Conservation (phyloP, 2,329 filamentous ascomycete genomes). For the Lecanicillium sp. region DNA sequence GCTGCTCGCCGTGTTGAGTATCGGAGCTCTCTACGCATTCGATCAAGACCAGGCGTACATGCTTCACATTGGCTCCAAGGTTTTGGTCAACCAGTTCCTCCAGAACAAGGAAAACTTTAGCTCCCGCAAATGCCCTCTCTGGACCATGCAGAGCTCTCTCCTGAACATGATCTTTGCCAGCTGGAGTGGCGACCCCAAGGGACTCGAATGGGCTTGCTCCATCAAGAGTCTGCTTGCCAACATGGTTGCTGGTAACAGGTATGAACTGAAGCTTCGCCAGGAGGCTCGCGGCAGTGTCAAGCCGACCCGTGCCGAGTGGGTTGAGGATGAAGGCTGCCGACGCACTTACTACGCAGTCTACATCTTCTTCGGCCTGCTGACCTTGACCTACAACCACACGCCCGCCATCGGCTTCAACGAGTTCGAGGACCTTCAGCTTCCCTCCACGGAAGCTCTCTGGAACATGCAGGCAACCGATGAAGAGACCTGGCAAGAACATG, state of each 20-base stretch:
- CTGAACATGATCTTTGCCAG: slow-evolving; percentile 99
- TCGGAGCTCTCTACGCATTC: slow-evolving; percentile 93
- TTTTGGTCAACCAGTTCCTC: slow-evolving; percentile 92
- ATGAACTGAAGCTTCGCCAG: slow-evolving; percentile 88
- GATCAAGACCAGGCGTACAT: slow-evolving; percentile 96
- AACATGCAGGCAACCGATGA: slow-evolving; percentile 76
- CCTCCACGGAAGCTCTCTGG: slow-evolving; percentile 91
- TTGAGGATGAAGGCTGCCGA: slow-evolving; percentile 92
- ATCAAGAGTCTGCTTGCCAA: slow-evolving; percentile 97
- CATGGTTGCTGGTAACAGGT: slow-evolving; percentile 96
- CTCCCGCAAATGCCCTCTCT: slow-evolving; percentile 91
- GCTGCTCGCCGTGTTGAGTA: slow-evolving; percentile 83
- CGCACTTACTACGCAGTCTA: slow-evolving; percentile 98
- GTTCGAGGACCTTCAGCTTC: slow-evolving; percentile 86
- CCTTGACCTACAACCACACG: slow-evolving; percentile 94
- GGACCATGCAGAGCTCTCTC: slow-evolving; percentile 96
- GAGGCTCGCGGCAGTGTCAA: slow-evolving; percentile 72
- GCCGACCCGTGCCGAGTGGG: slow-evolving; percentile 83
- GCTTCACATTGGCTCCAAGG: slow-evolving; percentile 94
- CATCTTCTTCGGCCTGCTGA: slow-evolving; percentile 95
- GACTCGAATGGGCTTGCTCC: slow-evolving; percentile 96
- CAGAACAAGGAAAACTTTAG: slow-evolving; percentile 99
- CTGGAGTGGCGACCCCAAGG: slow-evolving; percentile 97
- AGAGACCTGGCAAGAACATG: slow-evolving; percentile 72
- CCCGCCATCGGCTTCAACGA: slow-evolving; percentile 98